phyloP scores from a whole-genome alignment of 495 filamentous ascomycete species.

The Xylaria venustula region DNA sequence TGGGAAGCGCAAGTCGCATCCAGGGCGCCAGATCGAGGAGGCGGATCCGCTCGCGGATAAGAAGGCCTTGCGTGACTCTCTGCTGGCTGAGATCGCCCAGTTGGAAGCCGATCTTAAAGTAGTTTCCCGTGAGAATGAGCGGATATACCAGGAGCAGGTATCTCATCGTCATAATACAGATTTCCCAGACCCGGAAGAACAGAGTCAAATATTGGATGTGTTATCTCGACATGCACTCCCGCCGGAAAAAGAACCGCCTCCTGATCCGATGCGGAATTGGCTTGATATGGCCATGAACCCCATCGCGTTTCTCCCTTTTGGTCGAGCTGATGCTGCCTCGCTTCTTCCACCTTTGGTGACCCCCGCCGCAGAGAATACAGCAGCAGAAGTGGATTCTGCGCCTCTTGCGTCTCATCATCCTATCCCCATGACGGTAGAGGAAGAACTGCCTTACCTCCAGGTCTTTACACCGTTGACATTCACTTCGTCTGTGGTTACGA shows the following conservation, averaged over 20 bases:
- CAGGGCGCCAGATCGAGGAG: constrained; percentile 34
- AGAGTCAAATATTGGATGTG: constrained; percentile 34
- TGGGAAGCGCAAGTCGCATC: constrained; percentile 22
- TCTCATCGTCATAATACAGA: not conserved
- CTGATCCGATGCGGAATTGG: constrained; percentile 29
- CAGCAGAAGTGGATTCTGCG: constrained; percentile 22
- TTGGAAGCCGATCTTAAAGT: constrained; percentile 38
- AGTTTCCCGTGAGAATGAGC: constrained; percentile 39
- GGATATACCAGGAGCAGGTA: constrained; percentile 31
- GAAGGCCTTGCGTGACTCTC: constrained; percentile 35
- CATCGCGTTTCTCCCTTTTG: constrained; percentile 50
- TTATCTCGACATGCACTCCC: constrained; percentile 39
- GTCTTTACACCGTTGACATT: constrained; percentile 56
- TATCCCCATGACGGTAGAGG: constrained; percentile 44
- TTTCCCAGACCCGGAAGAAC: constrained; percentile 19
- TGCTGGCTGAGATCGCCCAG: constrained; percentile 36
- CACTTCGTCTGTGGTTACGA: constrained; percentile 44
- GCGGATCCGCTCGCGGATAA: constrained; percentile 38
- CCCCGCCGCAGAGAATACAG: not conserved
- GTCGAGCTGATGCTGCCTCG: constrained; percentile 22
- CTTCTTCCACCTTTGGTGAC: constrained; percentile 12
- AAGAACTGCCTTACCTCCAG: constrained; percentile 57
- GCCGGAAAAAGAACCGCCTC: constrained; percentile 23
- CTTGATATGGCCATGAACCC: constrained; percentile 43
- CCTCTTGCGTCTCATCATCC: constrained; percentile 52